Evolutionary conservation across 73 alveolate genomes (phyloP).

Genomic region (Paramecium sexaurelia): DNA sequence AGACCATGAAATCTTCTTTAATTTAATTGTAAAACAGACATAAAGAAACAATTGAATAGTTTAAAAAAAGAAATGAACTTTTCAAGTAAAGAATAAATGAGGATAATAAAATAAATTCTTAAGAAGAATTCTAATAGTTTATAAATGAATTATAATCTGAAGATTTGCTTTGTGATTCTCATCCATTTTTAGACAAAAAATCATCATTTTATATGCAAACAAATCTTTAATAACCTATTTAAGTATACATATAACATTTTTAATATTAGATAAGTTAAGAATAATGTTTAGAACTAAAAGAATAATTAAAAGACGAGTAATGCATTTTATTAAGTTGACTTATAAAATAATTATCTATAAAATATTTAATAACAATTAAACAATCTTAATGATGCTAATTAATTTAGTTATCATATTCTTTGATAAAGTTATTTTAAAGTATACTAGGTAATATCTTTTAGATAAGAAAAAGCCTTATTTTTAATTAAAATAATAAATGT

Average conservation of each 20-base stretch:
- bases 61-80: neutral
- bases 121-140: constrained; percentile 4
- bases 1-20: neutral
- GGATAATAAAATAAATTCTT: neutral
- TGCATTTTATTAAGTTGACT: constrained; percentile 2
- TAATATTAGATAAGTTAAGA: constrained; percentile 8
- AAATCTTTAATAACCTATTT: neutral
- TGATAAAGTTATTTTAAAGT: too few relatives aligned
- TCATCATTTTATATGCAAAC: constrained; percentile 1
- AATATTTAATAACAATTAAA: too few relatives aligned
- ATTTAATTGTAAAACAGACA: neutral
- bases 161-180: neutral
- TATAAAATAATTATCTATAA: neutral
- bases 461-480: neutral
- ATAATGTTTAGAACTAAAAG: constrained; percentile 16
- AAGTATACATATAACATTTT: neutral
- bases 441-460: too few relatives aligned
- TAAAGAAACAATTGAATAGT: neutral
- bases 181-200: constrained; percentile 43
- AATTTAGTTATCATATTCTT: too few relatives aligned
- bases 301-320: constrained; percentile 17
- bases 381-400: too few relatives aligned
- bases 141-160: neutral
- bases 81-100: neutral
- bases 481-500: neutral